Conservation (phyloP, 345 rosid species). For the Citrus medica region DNA sequence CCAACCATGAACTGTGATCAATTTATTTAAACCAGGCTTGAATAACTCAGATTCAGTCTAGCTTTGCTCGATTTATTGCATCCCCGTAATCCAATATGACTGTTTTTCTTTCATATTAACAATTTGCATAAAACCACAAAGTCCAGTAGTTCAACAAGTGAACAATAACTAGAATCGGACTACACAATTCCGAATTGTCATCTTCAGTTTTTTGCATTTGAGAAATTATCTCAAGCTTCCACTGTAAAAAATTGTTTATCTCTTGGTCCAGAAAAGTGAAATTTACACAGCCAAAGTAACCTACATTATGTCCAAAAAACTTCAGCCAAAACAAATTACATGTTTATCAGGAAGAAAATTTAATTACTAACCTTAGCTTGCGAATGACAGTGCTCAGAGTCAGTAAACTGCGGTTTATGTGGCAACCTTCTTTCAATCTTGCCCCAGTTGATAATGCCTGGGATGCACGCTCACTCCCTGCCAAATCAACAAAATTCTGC, state of each 20-base stretch:
- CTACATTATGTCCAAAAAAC: not conserved
- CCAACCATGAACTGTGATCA: not conserved
- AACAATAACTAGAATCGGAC: not conserved
- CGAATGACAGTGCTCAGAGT: slow-evolving; percentile 95
- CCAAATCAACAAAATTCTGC: slow-evolving; percentile 94
- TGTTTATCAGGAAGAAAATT: not conserved
- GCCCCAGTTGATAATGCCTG: slow-evolving; percentile 86
- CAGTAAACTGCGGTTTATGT: slow-evolving; percentile 92
- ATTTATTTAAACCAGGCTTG: not conserved
- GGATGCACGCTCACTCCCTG: slow-evolving; percentile 98
- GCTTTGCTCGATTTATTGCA: not conserved
- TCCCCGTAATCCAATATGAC: not conserved
- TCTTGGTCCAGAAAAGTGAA: not conserved
- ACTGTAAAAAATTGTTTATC: not conserved
- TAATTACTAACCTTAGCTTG: slow-evolving; percentile 67
- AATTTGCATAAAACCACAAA: not conserved
- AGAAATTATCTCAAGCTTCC: not conserved
- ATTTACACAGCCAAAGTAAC: not conserved
- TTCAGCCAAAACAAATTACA: not conserved
- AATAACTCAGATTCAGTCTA: not conserved
- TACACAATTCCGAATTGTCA: not conserved
- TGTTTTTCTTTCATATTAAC: not conserved
- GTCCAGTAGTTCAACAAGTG: not conserved
- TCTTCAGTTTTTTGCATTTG: not conserved
- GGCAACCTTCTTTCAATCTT: slow-evolving; percentile 96